These are phyloP conservation scores for Cladophialophora yegresii DNA, from an alignment of 2,329 filamentous ascomycete species.

Conservation along the genomic window DNA sequence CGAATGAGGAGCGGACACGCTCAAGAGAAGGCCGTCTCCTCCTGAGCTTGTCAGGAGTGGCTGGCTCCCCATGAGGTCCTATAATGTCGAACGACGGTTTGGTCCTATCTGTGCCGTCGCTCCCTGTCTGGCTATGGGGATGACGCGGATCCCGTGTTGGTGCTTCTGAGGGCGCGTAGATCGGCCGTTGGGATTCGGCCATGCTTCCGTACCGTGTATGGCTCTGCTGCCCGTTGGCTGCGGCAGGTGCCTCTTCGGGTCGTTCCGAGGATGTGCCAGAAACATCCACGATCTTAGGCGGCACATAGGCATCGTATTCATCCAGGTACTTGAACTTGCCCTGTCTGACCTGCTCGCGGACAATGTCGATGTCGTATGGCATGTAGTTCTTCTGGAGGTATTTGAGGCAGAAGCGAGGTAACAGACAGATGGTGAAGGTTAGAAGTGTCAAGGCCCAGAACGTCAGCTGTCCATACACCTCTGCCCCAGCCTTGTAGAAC, in stretches of 20 bases:
- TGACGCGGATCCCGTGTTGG: constrained; percentile 79
- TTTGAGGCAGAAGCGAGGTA: constrained; percentile 86
- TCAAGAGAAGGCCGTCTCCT: constrained; percentile 62
- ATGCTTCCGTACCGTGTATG: constrained; percentile 53
- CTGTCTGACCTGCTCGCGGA: constrained; percentile 84
- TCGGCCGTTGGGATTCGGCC: constrained; percentile 85
- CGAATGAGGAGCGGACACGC: constrained; percentile 77
- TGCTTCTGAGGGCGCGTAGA: constrained; percentile 88
- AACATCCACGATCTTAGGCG: constrained; percentile 50
- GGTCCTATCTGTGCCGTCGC: constrained; percentile 91
- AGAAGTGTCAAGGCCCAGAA: constrained; percentile 87
- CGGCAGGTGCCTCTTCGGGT: constrained; percentile 47
- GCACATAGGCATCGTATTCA: constrained; percentile 54
- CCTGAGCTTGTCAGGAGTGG: constrained; percentile 52
- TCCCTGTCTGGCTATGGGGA: constrained; percentile 81
- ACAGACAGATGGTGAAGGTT: constrained; percentile 76
- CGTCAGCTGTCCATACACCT: constrained; percentile 76
- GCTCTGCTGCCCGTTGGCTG: constrained; percentile 42
- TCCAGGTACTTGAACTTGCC: constrained; percentile 79
- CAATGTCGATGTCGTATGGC: constrained; percentile 90
- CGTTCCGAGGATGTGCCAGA: constrained; percentile 63
- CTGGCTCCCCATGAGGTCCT: constrained; percentile 57
- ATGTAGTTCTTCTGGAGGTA: constrained; percentile 89
- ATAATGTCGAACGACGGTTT: constrained; percentile 34
- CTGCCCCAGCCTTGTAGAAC: constrained; percentile 75